Evolutionary conservation across 1,139 yeast species (phyloP), one percentile per base, ranked within the genome.

Genomic region (Magnusiomyces fungicola): DNA sequence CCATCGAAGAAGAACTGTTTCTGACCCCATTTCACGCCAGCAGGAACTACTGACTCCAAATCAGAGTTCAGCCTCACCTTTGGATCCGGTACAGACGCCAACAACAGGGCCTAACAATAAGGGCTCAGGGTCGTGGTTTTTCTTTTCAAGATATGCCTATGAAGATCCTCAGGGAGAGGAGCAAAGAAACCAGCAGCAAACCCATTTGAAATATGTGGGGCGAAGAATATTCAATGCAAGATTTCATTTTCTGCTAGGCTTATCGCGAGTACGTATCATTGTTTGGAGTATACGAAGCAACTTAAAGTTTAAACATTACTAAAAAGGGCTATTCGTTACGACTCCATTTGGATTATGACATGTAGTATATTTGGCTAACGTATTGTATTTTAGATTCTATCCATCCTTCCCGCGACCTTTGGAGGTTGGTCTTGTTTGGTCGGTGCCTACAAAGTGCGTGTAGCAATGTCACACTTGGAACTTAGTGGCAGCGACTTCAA

Each of bases 191-290:
- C n/a, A n/a, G n/a, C n/a, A n/a, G n/a, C n/a, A n/a, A n/a, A n/a
- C 33, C 61, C 66, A 30, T 66, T 83, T 45, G 16, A 83, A 82
- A 60, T 70, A 71, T 40, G 65, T 83, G 40, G 90, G 90, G 0
- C 69, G 83, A 49, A 79, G 78, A 58, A 76, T 83, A 53, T 70
- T 87, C 51, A 83, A 82, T 56, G 87, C 94, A 1, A 73, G 81
- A 53, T 90, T 86, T 58, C 95, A 86, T 61, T 76, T 85, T 56
- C 74, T 85, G 9, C 72, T 89, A 54, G 62, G 60, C 5, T 55
- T 63, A 1, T 59, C 68, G 14, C 55, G 70, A 10, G 59, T 60
- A 48, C 30, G 58, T 52, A n/a, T 14, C 18, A 32, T n/a, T 16
- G 18, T 9, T 9, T 4, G n/a, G n/a, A n/a, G n/a, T n/a, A n/a